Percentiles rank a stretch among this genome's conserved stretches.
phyloP scores from a whole-genome alignment of 306 rosid genomes.

The Gleditsia sinensis region DNA sequence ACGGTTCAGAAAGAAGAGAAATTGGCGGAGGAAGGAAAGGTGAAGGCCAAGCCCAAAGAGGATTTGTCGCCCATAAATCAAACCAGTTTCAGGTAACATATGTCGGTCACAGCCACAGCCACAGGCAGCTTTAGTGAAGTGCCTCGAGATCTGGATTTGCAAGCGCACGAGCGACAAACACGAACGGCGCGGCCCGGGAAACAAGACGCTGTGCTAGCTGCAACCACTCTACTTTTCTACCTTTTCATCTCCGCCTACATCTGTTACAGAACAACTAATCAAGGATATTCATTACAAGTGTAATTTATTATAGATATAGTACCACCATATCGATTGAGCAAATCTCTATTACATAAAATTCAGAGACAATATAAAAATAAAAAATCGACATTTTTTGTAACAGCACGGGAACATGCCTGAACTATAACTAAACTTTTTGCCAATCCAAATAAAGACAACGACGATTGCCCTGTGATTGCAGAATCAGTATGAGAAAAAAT shows the following conservation, averaged over 20 bases:
- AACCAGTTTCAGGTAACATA: slow-evolving; percentile 29
- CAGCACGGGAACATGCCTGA: no score
- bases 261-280: not conserved
- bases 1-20: slow-evolving; percentile 31
- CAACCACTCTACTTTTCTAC: slow-evolving; percentile 31
- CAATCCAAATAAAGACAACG: no score
- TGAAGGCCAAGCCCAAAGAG: not conserved
- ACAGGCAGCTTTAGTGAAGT: slow-evolving; percentile 1
- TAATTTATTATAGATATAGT: not conserved
- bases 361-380: no score
- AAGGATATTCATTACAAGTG: not conserved
- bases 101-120: slow-evolving; percentile 37
- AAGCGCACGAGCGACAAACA: slow-evolving; percentile 61
- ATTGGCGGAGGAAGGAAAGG: slow-evolving; percentile 61
- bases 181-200: slow-evolving; percentile 53
- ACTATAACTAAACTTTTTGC: no score
- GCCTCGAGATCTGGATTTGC: slow-evolving; percentile 65
- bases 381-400: no score
- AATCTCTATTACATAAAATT: not conserved
- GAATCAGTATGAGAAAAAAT: no score
- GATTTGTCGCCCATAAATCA: not conserved
- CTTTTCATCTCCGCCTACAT: slow-evolving; percentile 35
- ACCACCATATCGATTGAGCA: not conserved
- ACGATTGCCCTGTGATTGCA: no score
- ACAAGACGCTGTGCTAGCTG: slow-evolving; percentile 43